Conservation (phyloP, 164 flowering plant genomes). For the Nymphaea colorata region DNA sequence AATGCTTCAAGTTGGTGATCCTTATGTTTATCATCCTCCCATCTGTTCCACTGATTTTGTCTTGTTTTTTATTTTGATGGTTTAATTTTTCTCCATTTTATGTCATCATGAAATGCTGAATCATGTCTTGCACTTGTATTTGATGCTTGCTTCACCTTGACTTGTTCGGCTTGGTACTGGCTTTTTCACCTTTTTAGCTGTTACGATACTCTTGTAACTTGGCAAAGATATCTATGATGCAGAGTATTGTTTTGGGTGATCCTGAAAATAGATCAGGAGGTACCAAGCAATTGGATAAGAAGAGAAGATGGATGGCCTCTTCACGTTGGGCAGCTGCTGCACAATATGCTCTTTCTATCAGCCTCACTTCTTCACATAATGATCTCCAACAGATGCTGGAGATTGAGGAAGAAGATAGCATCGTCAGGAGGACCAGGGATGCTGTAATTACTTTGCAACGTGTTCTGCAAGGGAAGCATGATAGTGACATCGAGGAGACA, state of each 20-base stretch:
- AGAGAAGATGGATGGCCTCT: constrained; percentile 81
- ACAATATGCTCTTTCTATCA: constrained; percentile 75
- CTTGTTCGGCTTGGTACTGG: too few species aligned
- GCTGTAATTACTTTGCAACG: constrained; percentile 74
- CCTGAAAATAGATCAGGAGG: constrained; percentile 31
- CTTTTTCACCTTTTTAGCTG: too few species aligned
- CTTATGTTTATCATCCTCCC: background rate
- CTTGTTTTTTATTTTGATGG: background rate
- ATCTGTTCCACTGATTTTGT: background rate
- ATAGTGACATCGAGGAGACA: constrained; percentile 63
- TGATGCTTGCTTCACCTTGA: background rate
- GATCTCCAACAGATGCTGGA: constrained; percentile 60
- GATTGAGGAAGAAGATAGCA: constrained; percentile 53
- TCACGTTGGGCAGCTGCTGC: constrained; percentile 98
- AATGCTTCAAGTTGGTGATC: background rate
- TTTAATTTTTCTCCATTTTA: background rate
- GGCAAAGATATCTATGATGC: background rate
- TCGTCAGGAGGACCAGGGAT: constrained; percentile 74
- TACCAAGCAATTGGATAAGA: constrained; percentile 37
- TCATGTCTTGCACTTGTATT: background rate
- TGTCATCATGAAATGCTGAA: background rate
- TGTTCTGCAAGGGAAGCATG: constrained; percentile 80
- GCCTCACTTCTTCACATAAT: constrained; percentile 80
- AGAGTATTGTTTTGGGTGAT: constrained; percentile 51
- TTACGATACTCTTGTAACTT: too few species aligned